Conservation (phyloP, 2,329 filamentous ascomycete genomes). For the Thielaviopsis ethacetica region DNA sequence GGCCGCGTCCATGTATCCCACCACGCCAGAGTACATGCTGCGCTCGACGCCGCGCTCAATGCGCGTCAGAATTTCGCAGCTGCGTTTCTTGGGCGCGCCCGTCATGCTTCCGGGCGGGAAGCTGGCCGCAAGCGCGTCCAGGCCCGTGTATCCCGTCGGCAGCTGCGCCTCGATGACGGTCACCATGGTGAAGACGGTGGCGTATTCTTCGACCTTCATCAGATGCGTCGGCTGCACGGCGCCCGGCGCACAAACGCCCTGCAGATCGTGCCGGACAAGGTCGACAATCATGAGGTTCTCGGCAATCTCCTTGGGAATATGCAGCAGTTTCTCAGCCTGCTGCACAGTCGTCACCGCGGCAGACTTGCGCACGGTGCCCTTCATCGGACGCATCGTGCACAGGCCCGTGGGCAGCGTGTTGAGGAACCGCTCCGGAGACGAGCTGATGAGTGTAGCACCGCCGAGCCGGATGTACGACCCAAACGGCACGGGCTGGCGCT, state of each 20-base stretch:
- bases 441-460: constrained; percentile 55
- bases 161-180: constrained; percentile 65
- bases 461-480: constrained; percentile 65
- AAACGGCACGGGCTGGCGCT: constrained; percentile 67
- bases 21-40: constrained; percentile 71
- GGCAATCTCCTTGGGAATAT: constrained; percentile 74
- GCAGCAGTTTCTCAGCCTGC: constrained; percentile 56
- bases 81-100: constrained; percentile 84
- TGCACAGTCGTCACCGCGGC: constrained; percentile 47
- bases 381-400: constrained; percentile 82
- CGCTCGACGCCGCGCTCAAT: constrained; percentile 49
- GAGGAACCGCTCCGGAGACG: constrained; percentile 81
- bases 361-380: constrained; percentile 81
- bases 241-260: constrained; percentile 63
- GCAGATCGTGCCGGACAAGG: constrained; percentile 82
- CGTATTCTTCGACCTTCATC: constrained; percentile 79
- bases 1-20: constrained; percentile 78
- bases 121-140: constrained; percentile 61
- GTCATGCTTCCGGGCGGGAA: constrained; percentile 93
- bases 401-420: constrained; percentile 34
- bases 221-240: constrained; percentile 61
- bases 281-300: constrained; percentile 99
- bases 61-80: constrained; percentile 61
- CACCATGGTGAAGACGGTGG: constrained; percentile 81
- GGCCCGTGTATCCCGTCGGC: constrained; percentile 35